A percentile compares a stretch with the other conserved stretches of the same genome.
These are phyloP conservation scores for Sisymbrium irio DNA, from an alignment of 345 rosid species.

Conservation along the genomic window DNA sequence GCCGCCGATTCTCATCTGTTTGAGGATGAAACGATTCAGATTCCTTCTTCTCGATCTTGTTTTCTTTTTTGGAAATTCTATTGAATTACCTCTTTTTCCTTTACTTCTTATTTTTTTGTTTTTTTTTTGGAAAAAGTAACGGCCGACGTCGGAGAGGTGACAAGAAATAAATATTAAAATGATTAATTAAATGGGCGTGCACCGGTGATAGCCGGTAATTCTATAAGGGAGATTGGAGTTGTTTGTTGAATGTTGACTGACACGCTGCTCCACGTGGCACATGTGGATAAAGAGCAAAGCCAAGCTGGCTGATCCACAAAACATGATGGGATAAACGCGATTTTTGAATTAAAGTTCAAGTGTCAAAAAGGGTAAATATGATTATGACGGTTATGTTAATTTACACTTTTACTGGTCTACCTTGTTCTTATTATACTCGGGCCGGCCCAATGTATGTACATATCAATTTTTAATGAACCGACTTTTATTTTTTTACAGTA, in stretches of 20 bases:
- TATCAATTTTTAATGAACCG: background rate
- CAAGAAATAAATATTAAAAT: background rate
- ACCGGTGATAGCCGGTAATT: conserved; percentile 33
- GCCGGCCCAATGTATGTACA: background rate
- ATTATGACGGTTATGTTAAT: background rate
- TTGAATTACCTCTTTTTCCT: background rate
- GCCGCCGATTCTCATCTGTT: conserved; percentile 33
- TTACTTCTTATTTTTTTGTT: background rate
- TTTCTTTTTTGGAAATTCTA: background rate
- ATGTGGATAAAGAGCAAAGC: conserved; percentile 32
- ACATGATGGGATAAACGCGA: background rate
- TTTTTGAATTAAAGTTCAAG: background rate
- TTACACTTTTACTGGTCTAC: background rate
- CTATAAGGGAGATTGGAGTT: background rate
- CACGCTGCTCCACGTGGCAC: conserved; percentile 39
- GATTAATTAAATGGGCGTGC: background rate
- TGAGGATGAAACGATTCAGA: conserved; percentile 1
- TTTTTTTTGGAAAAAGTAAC: background rate
- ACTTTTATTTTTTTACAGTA: background rate
- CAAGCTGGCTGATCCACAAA: conserved; percentile 19
- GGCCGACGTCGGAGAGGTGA: conserved; percentile 25
- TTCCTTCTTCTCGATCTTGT: conserved; percentile 20
- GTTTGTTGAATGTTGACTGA: conserved; percentile 29
- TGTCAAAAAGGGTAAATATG: background rate
- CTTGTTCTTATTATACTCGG: background rate